Evolutionary conservation across 2,329 filamentous ascomycete genomes (phyloP), one percentile per base, ranked within the genome.

Genomic region (Hypoxylon sp.): DNA sequence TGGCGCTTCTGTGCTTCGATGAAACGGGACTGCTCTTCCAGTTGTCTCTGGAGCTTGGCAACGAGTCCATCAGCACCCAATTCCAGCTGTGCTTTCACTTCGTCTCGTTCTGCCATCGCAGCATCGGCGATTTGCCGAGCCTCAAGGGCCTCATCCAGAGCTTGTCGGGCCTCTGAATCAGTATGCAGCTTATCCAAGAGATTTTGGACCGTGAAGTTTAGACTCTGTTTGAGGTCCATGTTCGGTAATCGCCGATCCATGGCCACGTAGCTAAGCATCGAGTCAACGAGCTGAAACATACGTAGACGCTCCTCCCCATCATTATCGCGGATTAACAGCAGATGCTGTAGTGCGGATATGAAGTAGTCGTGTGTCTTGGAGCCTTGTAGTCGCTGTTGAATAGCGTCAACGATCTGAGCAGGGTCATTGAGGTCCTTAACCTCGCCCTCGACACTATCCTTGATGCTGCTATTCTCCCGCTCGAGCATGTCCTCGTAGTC

Each of bases 401-500:
- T 98, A 54, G 94, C 94, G 75, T 98, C 94, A 6, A 92, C 93
- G 68, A 99, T 97, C 78, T 98, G 94, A 46, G 89, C 82, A 1
- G 95, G 95, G 77, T 99, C 94, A 72, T 89, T 96, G 75, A 99
- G 87, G 77, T 99, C 95, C 80, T 92, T 96, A 72, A 91, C 86
- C 62, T 97, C 94, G 28, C 88, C 91, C 71, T 96, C 92, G 62
- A 94, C 83, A 71, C 87, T 92, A 75, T 97, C 94, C 76, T 95
- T 92, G 79, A 96, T 91, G 76, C 92, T 97, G 76, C 88, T 94
- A 72, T 90, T 92, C 79, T 98, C 95, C 65, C 90, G 87, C 78
- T 98, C 94, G 48, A 98, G 87, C 79, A 97, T 90, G 77, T 98
- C 95, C 80, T 99, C 95, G 76, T 98, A 98, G 81, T 99, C 95